Evolutionary conservation across 148 eudicot genomes (phyloP).

Genomic region (Agrostemma githago): DNA sequence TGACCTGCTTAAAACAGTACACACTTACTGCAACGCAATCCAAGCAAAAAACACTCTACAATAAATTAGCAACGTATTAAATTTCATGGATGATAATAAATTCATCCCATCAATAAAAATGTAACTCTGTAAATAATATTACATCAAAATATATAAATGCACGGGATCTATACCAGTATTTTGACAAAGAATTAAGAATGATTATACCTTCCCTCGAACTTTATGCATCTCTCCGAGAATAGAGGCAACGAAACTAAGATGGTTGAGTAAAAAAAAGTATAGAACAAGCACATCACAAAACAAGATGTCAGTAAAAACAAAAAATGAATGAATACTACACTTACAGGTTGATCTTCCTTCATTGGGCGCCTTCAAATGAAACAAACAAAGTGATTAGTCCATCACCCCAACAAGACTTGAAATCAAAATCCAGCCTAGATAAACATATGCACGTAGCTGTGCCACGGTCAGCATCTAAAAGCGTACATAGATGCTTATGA

Average conservation of each 20-base stretch:
- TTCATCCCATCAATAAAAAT: no score
- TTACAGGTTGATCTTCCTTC: constrained; percentile 74
- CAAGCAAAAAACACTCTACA: no score
- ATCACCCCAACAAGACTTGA: not conserved
- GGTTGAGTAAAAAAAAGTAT: not conserved
- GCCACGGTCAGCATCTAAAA: not conserved
- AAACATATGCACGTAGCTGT: not conserved
- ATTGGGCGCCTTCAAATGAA: constrained; percentile 59
- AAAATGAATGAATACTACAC: constrained; percentile 10
- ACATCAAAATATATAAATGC: not conserved
- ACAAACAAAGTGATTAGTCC: constrained; percentile 6
- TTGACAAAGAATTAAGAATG: not conserved
- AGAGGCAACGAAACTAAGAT: constrained; percentile 17
- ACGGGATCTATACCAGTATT: not conserved
- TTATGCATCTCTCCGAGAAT: constrained; percentile 97
- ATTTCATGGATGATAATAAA: no score
- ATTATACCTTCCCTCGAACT: constrained; percentile 64
- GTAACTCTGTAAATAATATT: no score
- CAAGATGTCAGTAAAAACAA: not conserved
- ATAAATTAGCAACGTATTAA: no score
- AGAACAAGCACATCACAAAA: not conserved
- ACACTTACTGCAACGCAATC: no score
- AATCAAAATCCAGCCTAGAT: not conserved
- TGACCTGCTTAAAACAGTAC: constrained; percentile 44
- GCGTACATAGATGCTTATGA: not conserved